Evolutionary conservation across 2,329 filamentous ascomycete genomes (phyloP).

Genomic region (Fusarium falciforme): DNA sequence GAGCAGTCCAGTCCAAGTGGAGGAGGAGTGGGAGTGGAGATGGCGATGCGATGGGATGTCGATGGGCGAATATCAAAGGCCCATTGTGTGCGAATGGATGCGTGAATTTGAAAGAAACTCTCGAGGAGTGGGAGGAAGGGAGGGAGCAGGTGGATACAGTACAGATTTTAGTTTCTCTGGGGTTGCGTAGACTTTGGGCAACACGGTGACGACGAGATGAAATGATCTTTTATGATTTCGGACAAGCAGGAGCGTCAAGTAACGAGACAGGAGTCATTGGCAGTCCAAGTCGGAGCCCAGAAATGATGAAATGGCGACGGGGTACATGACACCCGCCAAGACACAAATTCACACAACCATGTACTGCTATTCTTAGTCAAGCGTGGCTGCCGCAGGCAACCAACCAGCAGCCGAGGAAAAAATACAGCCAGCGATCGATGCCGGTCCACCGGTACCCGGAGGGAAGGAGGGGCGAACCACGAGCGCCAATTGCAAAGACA

Average conservation of each 20-base stretch:
- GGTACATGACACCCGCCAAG: conserved; percentile 7
- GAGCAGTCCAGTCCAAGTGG: conserved; percentile 15
- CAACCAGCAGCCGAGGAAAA: conserved; percentile 9
- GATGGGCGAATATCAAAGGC: conserved; percentile 19
- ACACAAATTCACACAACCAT: conserved; percentile 11
- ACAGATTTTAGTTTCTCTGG: not conserved
- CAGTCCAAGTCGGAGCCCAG: not conserved
- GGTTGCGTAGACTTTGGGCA: conserved; percentile 23
- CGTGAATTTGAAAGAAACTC: not conserved
- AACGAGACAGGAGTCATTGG: not conserved
- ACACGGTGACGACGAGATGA: conserved; percentile 4
- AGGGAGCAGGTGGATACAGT: not conserved
- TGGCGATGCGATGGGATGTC: conserved; percentile 15
- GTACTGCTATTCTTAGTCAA: not conserved
- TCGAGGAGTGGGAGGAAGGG: not conserved
- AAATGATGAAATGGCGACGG: conserved; percentile 29
- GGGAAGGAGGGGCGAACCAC: conserved; percentile 11
- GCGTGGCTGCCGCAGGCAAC: not conserved
- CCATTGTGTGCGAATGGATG: conserved; percentile 17
- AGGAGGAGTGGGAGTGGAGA: conserved; percentile 34
- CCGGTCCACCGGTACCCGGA: conserved; percentile 13
- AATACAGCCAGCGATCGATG: not conserved
- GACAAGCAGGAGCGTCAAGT: conserved; percentile 11
- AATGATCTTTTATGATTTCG: conserved; percentile 14
- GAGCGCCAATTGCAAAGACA: conserved; percentile 5